These are phyloP conservation scores for Spatholobus suberectus DNA, from an alignment of 306 rosid genomes.

Conservation along the genomic window DNA sequence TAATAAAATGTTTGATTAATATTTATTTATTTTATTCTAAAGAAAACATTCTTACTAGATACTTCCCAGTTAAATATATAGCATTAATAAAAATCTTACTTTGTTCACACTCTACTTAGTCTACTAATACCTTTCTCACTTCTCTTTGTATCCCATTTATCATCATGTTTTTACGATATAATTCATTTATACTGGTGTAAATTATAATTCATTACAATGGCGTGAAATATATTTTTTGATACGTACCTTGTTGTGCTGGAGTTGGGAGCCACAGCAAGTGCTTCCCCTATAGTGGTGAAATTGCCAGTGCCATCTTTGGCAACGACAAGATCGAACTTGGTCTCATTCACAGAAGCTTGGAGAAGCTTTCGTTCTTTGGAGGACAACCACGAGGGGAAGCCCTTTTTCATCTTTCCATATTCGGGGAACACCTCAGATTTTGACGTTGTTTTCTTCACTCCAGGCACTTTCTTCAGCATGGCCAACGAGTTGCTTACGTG, in stretches of 20 bases:
- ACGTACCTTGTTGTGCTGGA: constrained; percentile 70
- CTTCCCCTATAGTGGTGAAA: constrained; percentile 73
- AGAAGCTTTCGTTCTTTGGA: constrained; percentile 59
- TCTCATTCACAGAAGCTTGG: constrained; percentile 47
- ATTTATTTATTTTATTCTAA: no score
- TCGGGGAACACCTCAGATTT: constrained; percentile 53
- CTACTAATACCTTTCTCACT: no score
- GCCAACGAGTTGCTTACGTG: constrained; percentile 79
- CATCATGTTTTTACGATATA: neutral
- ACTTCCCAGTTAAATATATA: no score
- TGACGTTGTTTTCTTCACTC: neutral
- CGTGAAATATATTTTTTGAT: neutral
- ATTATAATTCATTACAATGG: neutral
- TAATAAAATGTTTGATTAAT: no score
- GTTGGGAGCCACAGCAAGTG: constrained; percentile 75
- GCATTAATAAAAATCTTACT: neutral
- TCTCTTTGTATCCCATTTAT: no score
- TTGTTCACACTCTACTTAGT: no score
- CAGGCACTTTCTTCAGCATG: constrained; percentile 69
- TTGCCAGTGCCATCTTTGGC: constrained; percentile 88
- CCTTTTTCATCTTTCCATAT: constrained; percentile 55
- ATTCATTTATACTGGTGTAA: neutral
- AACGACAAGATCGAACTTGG: constrained; percentile 62
- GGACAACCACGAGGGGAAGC: constrained; percentile 73
- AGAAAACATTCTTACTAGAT: no score